Base-by-base conservation (phyloP, 257 asterid species). In the Capsicum rhomboideum region DNA sequence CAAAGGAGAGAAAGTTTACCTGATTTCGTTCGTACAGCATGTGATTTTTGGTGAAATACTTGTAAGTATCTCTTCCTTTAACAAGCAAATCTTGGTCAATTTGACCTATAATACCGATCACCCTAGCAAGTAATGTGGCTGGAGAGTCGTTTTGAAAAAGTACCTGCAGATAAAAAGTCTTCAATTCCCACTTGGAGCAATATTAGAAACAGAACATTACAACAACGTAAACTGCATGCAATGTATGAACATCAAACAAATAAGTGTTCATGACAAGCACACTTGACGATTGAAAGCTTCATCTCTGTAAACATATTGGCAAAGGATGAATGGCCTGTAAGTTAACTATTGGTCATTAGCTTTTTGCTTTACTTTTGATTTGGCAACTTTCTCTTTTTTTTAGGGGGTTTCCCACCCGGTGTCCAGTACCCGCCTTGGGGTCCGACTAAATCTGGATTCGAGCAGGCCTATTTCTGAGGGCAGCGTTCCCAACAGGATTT, bases 141-240 rank as follows among this genome's bases (percentile, higher is more conserved):
- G 98, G 98, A 82, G 99, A 96, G 88, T 96, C 99, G 83, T 96
- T 96, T 91, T 93, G 99, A 88, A 96, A 96, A 83, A 96, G 97
- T 63, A 96, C 99, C 99, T 96, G 89, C 84, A 88, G 54, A 80
- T 85, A 55, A 71, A 26, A 79, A 75, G 26, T 50, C 63, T 50
- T 16, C 37, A 75, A 28, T 26, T 50, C 59, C 59, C 17, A 77
- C 42, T 50, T 49, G 10, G 34, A 77, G 81, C 81, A 77, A 75
- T 23, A 50, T 49, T 50, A 26, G 44, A 50, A 77, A 49, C 81
- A 77, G 46, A 77, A 50, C 44, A 77, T 49, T 50, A 50, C 44
- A 77, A 52, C 9, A 77, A 50, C 16, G 81, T 31, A 46, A 50
- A 26, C 14, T 49, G 46, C 16, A 77, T 50, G 63, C 81, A 50